Evolutionary conservation across 2,329 filamentous ascomycete species (phyloP), one percentile per base, ranked within the genome.

Genomic region (Coniella vitis): DNA sequence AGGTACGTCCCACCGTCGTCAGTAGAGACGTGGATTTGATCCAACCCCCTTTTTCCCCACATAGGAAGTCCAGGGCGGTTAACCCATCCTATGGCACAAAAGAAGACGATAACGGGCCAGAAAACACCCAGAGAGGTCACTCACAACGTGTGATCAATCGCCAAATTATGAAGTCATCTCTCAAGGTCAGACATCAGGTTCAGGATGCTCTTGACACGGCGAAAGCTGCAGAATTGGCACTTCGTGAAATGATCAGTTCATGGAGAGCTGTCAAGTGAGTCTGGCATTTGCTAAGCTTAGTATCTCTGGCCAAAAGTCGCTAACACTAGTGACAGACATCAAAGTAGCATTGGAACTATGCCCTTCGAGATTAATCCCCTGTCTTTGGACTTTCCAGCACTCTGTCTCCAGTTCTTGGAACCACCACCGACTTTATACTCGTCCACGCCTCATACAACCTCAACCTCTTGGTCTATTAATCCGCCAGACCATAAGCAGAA

Each of bases 351-450:
- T 55, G 69, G 69, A 45, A 76, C 76, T 8, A 70, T 72, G 57
- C 79, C 81, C 3, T 84, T 84, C 58, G 86, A 91, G 56, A 94
- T 95, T 67, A 87, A 96, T 56, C 86, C 91, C 31, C 79, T 90
- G 53, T 76, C 86, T 4, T 81, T 95, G 63, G 89, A 89, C 52
- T 96, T 95, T 60, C 89, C 90, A 7, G 83, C 86, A 7, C 76
- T 97, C 36, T 89, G 85, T 32, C 78, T 96, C 10, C 87, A 86
- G 55, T 84, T 91, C 56, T 79, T 97, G 1, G 81, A 86, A 32
- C 76, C 87, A 9, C 89, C 90, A 3, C 83, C 87, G 4, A 93
- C 88, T 0, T 73, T 96, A 7, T 91, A 90, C 68, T 86, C 87
- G 9, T 79, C 84, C 1, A 87, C 84, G 7, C 88, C 90, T 25